Base-by-base conservation (phyloP, 2,329 filamentous ascomycete genomes). In the Talaromyces islandicus region DNA sequence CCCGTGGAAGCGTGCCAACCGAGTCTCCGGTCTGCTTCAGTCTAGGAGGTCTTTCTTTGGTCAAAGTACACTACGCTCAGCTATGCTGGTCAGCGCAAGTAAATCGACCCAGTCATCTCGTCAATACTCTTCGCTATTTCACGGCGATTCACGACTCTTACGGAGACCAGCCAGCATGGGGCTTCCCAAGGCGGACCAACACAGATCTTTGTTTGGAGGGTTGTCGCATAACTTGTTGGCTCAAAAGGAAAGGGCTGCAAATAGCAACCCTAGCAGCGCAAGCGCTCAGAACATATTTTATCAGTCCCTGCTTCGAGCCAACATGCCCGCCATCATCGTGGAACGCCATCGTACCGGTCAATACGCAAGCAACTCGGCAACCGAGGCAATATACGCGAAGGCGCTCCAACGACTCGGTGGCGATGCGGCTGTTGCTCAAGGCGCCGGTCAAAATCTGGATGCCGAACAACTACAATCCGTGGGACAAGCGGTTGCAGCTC, bases 231-330 rank as follows among this genome's bases (percentile, higher is more conserved):
- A 81, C 64, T 74, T 93, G 60, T 84, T 99, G 35, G 91, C 92
- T 35, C 89, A 91, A 66, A 84, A 92, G 67, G 94, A 99, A 77
- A 89, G 92, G 73, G 89, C 90, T 25, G 95, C 94, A 41, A 99
- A 97, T 77, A 89, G 91, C 75, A 96, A 96, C 69, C 91, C 94
- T 1, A 84, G 81, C 62, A 97, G 91, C 74, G 88, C 92, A 29
- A 89, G 89, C 50, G 88, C 92, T 21, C 94, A 99, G 74, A 94
- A 93, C 73, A 88, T 90, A 17, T 97, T 99, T 74, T 99, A 99
- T 73, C 89, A 93, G 71, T 88, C 92, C 52, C 84, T 99, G 14
- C 82, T 97, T 59, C 89, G 90, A 71, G 92, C 93, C 56, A 94
- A 95, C 70, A 92, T 97, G 89, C 91, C 93, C 19, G 88, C 92